Evolutionary conservation across 2,329 filamentous ascomycete genomes (phyloP).

Genomic region (Escovopsis sp.): DNA sequence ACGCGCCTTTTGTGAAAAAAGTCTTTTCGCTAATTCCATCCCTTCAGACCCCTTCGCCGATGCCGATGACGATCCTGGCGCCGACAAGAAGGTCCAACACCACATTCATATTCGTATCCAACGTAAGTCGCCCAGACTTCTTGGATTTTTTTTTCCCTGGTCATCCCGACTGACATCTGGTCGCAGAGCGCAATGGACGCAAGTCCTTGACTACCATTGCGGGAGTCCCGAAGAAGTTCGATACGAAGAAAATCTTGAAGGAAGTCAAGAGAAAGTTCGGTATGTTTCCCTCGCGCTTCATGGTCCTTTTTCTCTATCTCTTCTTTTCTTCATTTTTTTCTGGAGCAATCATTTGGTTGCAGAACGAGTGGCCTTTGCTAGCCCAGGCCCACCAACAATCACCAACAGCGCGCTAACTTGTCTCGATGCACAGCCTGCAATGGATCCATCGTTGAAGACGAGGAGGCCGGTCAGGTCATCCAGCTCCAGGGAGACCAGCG

Average conservation of each 20-base stretch:
- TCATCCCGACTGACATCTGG: constrained; percentile 24
- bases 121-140: constrained; percentile 46
- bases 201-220: constrained; percentile 99
- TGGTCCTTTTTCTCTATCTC: not conserved
- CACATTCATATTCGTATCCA: constrained; percentile 99
- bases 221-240: constrained; percentile 96
- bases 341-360: not conserved
- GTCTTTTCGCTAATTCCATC: not conserved
- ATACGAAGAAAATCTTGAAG: constrained; percentile 99
- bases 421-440: constrained; percentile 56
- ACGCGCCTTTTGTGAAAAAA: not conserved
- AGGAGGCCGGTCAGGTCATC: constrained; percentile 97
- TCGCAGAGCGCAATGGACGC: constrained; percentile 96
- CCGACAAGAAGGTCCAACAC: constrained; percentile 89
- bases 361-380: too few relatives aligned
- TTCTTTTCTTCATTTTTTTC: not conserved
- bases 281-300: constrained; percentile 27
- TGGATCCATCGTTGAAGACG: constrained; percentile 96
- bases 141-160: not conserved
- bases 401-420: not conserved
- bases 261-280: constrained; percentile 99
- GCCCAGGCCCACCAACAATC: too few relatives aligned
- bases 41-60: constrained; percentile 96
- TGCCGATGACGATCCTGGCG: constrained; percentile 98
- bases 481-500: constrained; percentile 99